Evolutionary conservation across 805 yeast genomes (phyloP), one percentile per base, ranked within the genome.

Genomic region (Myxozyma geophila): DNA sequence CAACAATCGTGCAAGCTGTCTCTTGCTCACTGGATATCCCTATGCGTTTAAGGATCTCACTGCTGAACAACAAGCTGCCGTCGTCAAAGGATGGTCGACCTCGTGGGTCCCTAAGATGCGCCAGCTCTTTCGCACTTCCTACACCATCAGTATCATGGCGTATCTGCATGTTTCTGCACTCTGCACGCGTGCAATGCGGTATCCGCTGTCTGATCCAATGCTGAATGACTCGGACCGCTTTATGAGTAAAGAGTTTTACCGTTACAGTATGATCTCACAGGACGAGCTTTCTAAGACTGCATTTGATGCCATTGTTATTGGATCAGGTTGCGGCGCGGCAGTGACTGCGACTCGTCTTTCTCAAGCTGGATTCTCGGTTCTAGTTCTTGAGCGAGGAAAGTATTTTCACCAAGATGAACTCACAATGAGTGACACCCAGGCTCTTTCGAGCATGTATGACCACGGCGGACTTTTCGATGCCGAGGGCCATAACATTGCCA

Each of bases 251-350:
- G 63, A 67, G 2, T 78, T 74, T 63, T 68, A 63, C 52, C 76
- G 77, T 65, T 62, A 67, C 15, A 74, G 76, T 73, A 68, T 77
- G 63, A 73, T 68, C 12, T 73, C 76, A 9, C 51, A 69, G 62
- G 37, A 35, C 1, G 64, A 59, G 12, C 60, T 63, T 1, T 72
- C 72, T 15, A 54, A 67, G 5, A 80, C 77, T 62, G 72, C 79
- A 44, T 72, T 75, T 59, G 85, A 83, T 63, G 84, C 74, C 2
- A 72, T 81, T 12, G 76, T 83, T 44, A 75, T 83, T 46, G 87
- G 87, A 2, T 80, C 84, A 4, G 87, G 87, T 0, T 71, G 81
- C 12, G 83, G 85, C 6, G 83, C 84, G 1, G 85, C 85, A 7
- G 86, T 83, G 0, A 81, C 77, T 0, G 86, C 85, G 4, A 78